Evolutionary conservation across 164 flowering plant species (phyloP), one percentile per base, ranked within the genome.

Genomic region (Nelumbo lutea): DNA sequence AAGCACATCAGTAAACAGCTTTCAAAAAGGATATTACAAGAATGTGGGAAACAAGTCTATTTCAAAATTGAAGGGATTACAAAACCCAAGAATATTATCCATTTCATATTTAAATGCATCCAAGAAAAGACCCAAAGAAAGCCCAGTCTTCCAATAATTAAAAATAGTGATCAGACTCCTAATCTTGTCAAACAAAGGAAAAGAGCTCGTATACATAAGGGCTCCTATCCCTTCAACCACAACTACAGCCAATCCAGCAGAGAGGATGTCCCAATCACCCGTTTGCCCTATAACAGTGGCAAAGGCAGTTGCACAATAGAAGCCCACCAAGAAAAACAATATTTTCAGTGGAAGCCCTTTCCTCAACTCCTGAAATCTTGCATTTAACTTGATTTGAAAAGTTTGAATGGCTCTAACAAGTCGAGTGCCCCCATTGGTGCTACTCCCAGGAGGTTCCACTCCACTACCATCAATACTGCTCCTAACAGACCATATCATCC

Each of bases 241-340:
- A 70, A 85, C 83, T 69, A 90, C 96, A 64, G 98, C 93, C 67
- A 95, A 80, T 14, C 86, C 97, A 72, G 98, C 97, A 74, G 98
- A 91, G 1, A 91, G 82, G 59, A 95, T 85, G 78, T 95, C 98
- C 98, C 97, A 95, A 64, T 95, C 98, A 62, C 97, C 98, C 1
- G 97, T 91, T 80, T 94, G 98, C 66, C 98, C 98, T 59, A 94
- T 94, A 27, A 91, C 93, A 15, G 98, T 94, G 11, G 98, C 85
- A 76, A 90, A 94, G 27, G 96, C 98, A 47, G 98, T 91, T 45
- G 98, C 96, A 78, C 93, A 87, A 68, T 94, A 94, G 68, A 95
- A 88, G 0, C 98, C 98, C 57, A 81, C 87, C 81, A 95, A 87
- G 86, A 95, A 89, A 67, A 86, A 91, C 41, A 95, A 83, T 62